Conservation (phyloP, 148 eudicot genomes). For the Bassia scoparia region DNA sequence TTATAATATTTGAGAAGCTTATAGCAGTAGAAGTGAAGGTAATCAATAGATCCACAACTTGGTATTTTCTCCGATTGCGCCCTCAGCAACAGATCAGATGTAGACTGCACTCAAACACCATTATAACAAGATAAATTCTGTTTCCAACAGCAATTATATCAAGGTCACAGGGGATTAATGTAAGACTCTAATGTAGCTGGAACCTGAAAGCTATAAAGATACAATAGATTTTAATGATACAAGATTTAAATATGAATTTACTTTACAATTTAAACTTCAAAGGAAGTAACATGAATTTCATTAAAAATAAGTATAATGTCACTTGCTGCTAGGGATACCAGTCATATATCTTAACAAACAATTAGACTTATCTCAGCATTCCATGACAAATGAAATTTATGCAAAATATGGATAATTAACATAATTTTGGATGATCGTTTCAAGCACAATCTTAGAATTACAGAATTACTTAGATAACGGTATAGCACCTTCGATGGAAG, state of each 20-base stretch:
- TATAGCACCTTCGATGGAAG: constrained; percentile 89
- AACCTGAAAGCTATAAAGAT: not conserved
- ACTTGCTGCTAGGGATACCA: not conserved
- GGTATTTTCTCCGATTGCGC: constrained; percentile 86
- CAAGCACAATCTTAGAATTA: constrained; percentile 79
- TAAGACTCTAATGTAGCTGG: not conserved
- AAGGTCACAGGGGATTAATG: not conserved
- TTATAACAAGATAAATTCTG: constrained; percentile 99
- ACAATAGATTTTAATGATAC: too few relatives aligned
- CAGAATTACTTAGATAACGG: constrained; percentile 75
- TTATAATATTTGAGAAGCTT: constrained; percentile 72
- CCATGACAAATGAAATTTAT: not conserved
- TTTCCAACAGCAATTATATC: constrained; percentile 17
- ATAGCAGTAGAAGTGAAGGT: constrained; percentile 68
- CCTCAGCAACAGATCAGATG: constrained; percentile 88
- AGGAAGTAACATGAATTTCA: too few relatives aligned
- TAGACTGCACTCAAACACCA: constrained; percentile 86
- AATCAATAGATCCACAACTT: constrained; percentile 78
- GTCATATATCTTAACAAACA: not conserved
- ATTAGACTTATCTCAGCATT: not conserved
- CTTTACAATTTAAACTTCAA: too few relatives aligned
- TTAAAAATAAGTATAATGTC: not conserved
- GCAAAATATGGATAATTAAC: too few relatives aligned
- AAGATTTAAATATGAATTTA: too few relatives aligned
- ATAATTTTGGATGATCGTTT: constrained; percentile 92